Conservation (phyloP, 768 basidiomycete genomes). For the Tricholoma flavovirens region DNA sequence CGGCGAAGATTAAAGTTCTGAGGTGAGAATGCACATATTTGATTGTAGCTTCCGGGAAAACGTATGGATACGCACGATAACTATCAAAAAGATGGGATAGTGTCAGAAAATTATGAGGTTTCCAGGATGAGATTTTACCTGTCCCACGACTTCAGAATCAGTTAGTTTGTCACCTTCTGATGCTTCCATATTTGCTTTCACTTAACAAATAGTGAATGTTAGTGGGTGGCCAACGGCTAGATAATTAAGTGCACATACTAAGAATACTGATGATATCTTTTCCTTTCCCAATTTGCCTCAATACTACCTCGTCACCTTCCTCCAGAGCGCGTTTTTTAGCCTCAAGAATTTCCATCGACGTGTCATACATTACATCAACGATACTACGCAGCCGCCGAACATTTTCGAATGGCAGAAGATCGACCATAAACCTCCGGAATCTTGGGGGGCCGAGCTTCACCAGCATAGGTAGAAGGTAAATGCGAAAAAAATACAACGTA, state of each 20-base stretch:
- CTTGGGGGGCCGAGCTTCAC: slow-evolving; percentile 26
- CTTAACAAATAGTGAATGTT: slow-evolving; percentile 11
- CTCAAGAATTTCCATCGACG: slow-evolving; percentile 26
- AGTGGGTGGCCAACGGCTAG: neutral
- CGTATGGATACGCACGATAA: slow-evolving; percentile 7
- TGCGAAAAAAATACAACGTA: slow-evolving; percentile 11
- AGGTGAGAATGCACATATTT: neutral
- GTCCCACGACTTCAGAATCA: slow-evolving; percentile 30
- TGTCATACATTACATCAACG: slow-evolving; percentile 29
- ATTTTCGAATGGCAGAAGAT: slow-evolving; percentile 21
- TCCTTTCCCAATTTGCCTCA: slow-evolving; percentile 26
- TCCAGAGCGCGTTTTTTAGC: slow-evolving; percentile 28
- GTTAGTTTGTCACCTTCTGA: slow-evolving; percentile 25
- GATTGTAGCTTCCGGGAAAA: neutral
- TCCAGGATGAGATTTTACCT: slow-evolving; percentile 17
- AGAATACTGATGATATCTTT: slow-evolving; percentile 28
- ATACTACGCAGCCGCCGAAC: slow-evolving; percentile 25
- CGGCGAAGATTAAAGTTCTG: slow-evolving; percentile 29
- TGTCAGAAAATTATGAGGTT: neutral
- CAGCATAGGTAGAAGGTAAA: slow-evolving; percentile 21
- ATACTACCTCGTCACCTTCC: slow-evolving; percentile 20
- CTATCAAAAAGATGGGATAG: neutral
- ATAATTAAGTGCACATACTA: slow-evolving; percentile 11
- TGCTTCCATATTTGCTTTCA: slow-evolving; percentile 29
- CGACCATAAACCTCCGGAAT: slow-evolving; percentile 28